Evolutionary conservation across 345 rosid genomes (phyloP).

Genomic region (Tarenaya hassleriana): DNA sequence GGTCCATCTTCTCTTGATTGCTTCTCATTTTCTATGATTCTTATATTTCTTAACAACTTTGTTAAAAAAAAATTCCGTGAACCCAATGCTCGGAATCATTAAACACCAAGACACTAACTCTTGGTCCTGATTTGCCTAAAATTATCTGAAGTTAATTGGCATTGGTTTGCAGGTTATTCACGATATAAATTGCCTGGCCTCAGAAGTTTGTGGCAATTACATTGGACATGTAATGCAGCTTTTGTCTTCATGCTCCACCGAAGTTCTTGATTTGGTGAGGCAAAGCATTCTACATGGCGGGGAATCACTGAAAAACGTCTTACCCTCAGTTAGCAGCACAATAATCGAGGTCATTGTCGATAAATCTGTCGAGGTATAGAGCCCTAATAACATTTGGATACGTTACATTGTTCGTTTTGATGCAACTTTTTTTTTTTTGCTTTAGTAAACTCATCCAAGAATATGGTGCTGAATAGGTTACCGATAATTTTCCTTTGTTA

Average conservation of each 20-base stretch:
- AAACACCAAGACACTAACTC: background rate
- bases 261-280: conserved; percentile 58
- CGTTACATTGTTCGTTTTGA: background rate
- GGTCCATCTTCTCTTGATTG: conserved; percentile 25
- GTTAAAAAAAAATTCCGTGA: background rate
- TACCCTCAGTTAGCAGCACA: conserved; percentile 47
- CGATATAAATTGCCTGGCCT: conserved; percentile 57
- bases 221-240: conserved; percentile 47
- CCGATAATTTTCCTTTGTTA: conserved; percentile 2
- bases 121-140: conserved; percentile 1
- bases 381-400: conserved; percentile 13
- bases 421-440: conserved; percentile 5
- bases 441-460: conserved; percentile 1
- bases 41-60: background rate
- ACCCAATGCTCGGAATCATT: background rate
- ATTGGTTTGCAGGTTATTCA: conserved; percentile 74
- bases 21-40: conserved; percentile 18
- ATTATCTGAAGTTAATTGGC: conserved; percentile 2
- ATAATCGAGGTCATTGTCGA: conserved; percentile 66
- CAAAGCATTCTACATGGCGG: conserved; percentile 73
- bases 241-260: conserved; percentile 67
- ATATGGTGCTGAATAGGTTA: conserved; percentile 13
- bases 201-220: conserved; percentile 63
- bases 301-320: conserved; percentile 45
- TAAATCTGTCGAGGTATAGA: conserved; percentile 90